These are phyloP conservation scores for Cystobasidium onofrii DNA, from an alignment of 768 basidiomycete genomes.

Conservation along the genomic window DNA sequence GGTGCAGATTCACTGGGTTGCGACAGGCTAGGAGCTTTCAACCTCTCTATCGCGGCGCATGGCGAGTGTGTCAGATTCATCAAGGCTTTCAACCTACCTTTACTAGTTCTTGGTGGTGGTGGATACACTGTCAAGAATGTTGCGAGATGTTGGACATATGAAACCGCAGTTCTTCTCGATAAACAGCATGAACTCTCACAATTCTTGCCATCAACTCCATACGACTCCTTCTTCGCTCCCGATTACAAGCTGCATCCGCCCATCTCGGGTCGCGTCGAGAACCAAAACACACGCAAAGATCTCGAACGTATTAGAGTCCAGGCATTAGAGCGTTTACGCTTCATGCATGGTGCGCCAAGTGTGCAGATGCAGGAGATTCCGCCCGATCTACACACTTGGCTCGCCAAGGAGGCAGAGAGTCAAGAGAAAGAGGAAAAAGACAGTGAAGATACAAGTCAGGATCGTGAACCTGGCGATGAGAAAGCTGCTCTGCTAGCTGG, in stretches of 20 bases:
- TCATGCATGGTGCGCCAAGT: conserved; percentile 90
- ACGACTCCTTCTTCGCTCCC: conserved; percentile 86
- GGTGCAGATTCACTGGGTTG: conserved; percentile 94
- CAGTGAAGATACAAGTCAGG: conserved; percentile 1
- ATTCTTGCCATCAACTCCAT: conserved; percentile 76
- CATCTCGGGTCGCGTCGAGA: conserved; percentile 72
- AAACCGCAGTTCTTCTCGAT: conserved; percentile 85
- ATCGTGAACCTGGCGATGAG: conserved; percentile 11
- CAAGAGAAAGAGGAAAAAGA: conserved; percentile 25
- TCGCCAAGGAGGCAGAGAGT: conserved; percentile 65
- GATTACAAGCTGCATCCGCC: conserved; percentile 90
- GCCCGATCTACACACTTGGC: conserved; percentile 70
- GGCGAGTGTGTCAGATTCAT: conserved; percentile 98
- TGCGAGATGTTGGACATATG: conserved; percentile 97
- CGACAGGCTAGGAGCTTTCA: conserved; percentile 92
- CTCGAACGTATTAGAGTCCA: conserved; percentile 79
- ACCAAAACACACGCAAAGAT: conserved; percentile 73
- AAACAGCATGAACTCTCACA: conserved; percentile 63
- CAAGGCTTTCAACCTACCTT: conserved; percentile 77
- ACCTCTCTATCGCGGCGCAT: conserved; percentile 91
- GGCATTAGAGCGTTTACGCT: conserved; percentile 78
- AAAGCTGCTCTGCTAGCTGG: conserved; percentile 5
- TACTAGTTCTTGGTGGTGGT: conserved; percentile 86
- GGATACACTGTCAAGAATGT: conserved; percentile 97
- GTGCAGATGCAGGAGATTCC: conserved; percentile 95